phyloP scores from a whole-genome alignment of 2,329 filamentous ascomycete genomes.

The Boeremia exigua region DNA sequence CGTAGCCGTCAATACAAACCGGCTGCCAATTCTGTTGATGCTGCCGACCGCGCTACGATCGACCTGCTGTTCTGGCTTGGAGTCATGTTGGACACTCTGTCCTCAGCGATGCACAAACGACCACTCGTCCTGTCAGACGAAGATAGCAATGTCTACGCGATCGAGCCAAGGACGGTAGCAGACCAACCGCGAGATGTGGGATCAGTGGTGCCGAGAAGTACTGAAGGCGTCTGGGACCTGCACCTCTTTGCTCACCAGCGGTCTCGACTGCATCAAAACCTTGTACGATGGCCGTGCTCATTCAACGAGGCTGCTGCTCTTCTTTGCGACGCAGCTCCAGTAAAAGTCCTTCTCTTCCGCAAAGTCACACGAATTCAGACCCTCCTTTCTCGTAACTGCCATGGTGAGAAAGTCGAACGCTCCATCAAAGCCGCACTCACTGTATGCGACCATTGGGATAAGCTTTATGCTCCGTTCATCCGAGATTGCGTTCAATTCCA shows the following conservation, averaged over 20 bases:
- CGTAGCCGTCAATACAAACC: slow-evolving; percentile 21
- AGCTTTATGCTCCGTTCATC: slow-evolving; percentile 60
- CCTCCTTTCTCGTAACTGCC: slow-evolving; percentile 52
- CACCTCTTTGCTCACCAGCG: slow-evolving; percentile 45
- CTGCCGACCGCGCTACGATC: slow-evolving; percentile 55
- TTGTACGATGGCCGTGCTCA: slow-evolving; percentile 61
- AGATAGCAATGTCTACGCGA: slow-evolving; percentile 50
- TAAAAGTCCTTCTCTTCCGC: slow-evolving; percentile 66
- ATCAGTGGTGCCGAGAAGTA: background rate
- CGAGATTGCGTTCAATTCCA: slow-evolving; percentile 59
- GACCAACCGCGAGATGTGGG: slow-evolving; percentile 8
- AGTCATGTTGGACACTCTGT: slow-evolving; percentile 65
- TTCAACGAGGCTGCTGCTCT: slow-evolving; percentile 59
- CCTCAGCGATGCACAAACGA: slow-evolving; percentile 59
- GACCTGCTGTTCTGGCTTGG: slow-evolving; percentile 64
- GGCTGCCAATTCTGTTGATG: slow-evolving; percentile 31
- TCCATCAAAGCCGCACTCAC: slow-evolving; percentile 56
- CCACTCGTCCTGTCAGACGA: slow-evolving; percentile 55
- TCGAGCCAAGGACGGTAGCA: slow-evolving; percentile 8
- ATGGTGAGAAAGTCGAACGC: slow-evolving; percentile 54
- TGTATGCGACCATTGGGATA: slow-evolving; percentile 63
- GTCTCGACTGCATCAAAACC: slow-evolving; percentile 20
- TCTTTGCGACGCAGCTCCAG: slow-evolving; percentile 61
- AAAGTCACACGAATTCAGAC: slow-evolving; percentile 63
- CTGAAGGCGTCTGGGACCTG: slow-evolving; percentile 48